Evolutionary conservation across 257 asterid species (phyloP).

Genomic region (Przewalskia tangutica): DNA sequence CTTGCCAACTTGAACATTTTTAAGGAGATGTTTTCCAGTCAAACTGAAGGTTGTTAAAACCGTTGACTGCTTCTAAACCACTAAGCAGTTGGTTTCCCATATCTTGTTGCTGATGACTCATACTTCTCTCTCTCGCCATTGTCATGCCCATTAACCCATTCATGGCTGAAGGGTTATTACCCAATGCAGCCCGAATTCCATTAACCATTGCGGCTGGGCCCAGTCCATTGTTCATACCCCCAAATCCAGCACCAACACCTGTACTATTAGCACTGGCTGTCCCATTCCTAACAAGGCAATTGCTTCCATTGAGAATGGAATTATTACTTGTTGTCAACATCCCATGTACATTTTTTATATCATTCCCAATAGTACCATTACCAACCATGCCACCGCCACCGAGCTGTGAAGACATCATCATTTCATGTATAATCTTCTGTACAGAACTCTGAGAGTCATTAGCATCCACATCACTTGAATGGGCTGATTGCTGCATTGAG

Average conservation of each 20-base stretch:
- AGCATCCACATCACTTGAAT: constrained; percentile 50
- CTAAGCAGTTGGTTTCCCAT: constrained; percentile 57
- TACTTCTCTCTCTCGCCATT: constrained; percentile 54
- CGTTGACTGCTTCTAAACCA: constrained; percentile 70
- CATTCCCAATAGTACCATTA: constrained; percentile 35
- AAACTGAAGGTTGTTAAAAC: constrained; percentile 72
- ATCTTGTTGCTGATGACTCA: constrained; percentile 60
- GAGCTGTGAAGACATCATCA: constrained; percentile 79
- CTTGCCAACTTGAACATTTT: not conserved
- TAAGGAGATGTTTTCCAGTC: constrained; percentile 83
- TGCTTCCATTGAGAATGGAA: constrained; percentile 29
- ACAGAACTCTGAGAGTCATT: constrained; percentile 84
- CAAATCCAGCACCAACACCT: constrained; percentile 35
- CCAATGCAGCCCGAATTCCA: constrained; percentile 62
- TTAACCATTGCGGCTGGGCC: constrained; percentile 56
- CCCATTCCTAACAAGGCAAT: constrained; percentile 40
- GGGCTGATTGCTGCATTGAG: constrained; percentile 53
- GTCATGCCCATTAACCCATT: constrained; percentile 66
- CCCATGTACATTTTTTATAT: constrained; percentile 46
- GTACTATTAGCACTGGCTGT: constrained; percentile 32
- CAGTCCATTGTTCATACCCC: constrained; percentile 33
- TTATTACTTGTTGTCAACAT: constrained; percentile 30
- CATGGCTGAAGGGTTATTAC: constrained; percentile 49
- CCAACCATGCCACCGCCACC: constrained; percentile 51
- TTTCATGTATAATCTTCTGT: constrained; percentile 70